Evolutionary conservation across 225 moss, liverwort and hornwort genomes (phyloP).

Genomic region (Sphagnum contortum): DNA sequence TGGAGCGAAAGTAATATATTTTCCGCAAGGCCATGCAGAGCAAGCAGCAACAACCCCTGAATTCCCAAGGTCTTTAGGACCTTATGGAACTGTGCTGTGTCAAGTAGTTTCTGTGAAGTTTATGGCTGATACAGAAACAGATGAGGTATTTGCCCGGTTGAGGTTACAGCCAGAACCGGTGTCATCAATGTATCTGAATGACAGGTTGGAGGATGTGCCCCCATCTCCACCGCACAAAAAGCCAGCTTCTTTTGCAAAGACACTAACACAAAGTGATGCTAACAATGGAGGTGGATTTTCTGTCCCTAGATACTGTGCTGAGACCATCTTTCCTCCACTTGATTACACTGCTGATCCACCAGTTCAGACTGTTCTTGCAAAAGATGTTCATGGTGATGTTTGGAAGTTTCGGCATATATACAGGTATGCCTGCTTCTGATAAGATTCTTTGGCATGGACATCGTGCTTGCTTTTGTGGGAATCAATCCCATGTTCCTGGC

Average conservation of each 20-base stretch:
- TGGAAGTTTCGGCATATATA: conserved; percentile 99
- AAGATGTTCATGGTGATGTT: conserved; percentile 90
- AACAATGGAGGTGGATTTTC: conserved; percentile 98
- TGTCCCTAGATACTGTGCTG: conserved; percentile 94
- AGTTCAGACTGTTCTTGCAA: conserved; percentile 92
- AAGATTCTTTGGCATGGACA: no score
- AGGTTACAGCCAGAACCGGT: conserved; percentile 73
- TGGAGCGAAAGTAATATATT: conserved; percentile 88
- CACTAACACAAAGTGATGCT: conserved; percentile 94
- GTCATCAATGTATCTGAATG: conserved; percentile 20
- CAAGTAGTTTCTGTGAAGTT: conserved; percentile 73
- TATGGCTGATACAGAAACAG: conserved; percentile 91
- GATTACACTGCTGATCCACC: conserved; percentile 93
- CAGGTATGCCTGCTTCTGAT: conserved; percentile 19
- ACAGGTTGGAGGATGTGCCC: conserved; percentile 37
- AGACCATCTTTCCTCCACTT: conserved; percentile 94
- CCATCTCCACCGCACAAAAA: conserved; percentile 79
- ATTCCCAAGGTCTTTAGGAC: conserved; percentile 63
- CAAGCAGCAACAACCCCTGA: conserved; percentile 95
- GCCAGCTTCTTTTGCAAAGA: conserved; percentile 92
- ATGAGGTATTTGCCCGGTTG: conserved; percentile 90
- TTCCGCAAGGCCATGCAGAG: conserved; percentile 97
- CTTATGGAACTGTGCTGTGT: conserved; percentile 68
- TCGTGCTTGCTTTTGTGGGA: no score
- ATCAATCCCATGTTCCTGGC: no score